Evolutionary conservation across 768 basidiomycete species (phyloP), one percentile per base, ranked within the genome.

Genomic region (Amanita phalloides): DNA sequence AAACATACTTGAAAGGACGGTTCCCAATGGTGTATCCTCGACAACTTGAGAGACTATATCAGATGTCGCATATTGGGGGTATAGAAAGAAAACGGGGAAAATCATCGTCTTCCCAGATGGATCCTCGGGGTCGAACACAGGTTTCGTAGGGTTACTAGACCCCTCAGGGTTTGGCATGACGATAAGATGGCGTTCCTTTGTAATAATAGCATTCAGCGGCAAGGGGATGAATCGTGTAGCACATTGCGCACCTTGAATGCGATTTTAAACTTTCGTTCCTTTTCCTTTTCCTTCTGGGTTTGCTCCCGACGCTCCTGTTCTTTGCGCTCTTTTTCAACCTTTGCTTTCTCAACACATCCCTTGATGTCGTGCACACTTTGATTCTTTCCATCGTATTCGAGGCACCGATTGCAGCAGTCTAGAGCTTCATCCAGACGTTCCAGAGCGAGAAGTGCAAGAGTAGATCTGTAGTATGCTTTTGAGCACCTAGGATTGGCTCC

Each of bases 41-140:
- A 81, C 74, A 66, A 95, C 97, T 46, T 84, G 76, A 11, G 86
- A 74, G 56, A 97, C 86, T 53, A 94, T 75, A 66, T 99, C 96
- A 26, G 94, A 90, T 4, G 81, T 90, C 9, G 84, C 79, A 56
- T 92, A 75, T 63, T 91, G 84, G 5, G 96, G 96, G 66, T 97
- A 96, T 54, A 97, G 75, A 67, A 98, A 86, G 72, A 96, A 90
- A 38, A 86, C 84, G 2, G 96, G 95, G 62, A 96, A 64, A 55
- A 95, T 66, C 10, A 95, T 74, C 0, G 81, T 82, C 55, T 65
- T 62, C 57, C 74, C 57, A 52, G 79, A 68, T 52, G 78, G 62
- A 66, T 83, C 86, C 55, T 84, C 80, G 2, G 75, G 62, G 60
- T 86, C 83, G 59, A 86, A 85, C 51, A 78, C 75, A 6, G 88